phyloP scores from a whole-genome alignment of 306 rosid genomes.

The Benincasa hispida region DNA sequence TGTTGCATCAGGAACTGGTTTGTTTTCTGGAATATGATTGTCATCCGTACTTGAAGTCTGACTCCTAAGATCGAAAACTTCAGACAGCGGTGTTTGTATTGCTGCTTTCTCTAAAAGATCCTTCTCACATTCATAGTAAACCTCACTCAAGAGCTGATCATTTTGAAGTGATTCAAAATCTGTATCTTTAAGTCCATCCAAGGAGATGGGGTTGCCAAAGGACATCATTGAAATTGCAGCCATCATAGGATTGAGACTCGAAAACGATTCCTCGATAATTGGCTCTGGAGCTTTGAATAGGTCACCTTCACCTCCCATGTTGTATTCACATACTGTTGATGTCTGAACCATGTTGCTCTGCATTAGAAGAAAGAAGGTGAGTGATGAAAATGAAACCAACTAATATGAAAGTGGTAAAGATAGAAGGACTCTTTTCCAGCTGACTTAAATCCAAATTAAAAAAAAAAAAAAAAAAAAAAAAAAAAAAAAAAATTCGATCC shows the following conservation, averaged over 20 bases:
- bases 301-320: constrained; percentile 87
- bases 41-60: constrained; percentile 33
- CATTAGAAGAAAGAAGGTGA: constrained; percentile 7
- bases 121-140: constrained; percentile 60
- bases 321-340: constrained; percentile 64
- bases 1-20: constrained; percentile 26
- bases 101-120: constrained; percentile 70
- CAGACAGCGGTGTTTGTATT: constrained; percentile 35
- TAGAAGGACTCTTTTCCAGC: neutral
- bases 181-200: constrained; percentile 49
- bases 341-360: constrained; percentile 48
- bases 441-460: neutral
- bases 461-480: too few relatives aligned
- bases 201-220: constrained; percentile 51
- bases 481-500: too few relatives aligned
- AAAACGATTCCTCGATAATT: constrained; percentile 47
- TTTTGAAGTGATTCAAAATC: constrained; percentile 66
- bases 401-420: neutral
- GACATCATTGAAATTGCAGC: constrained; percentile 74
- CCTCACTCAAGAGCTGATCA: constrained; percentile 78
- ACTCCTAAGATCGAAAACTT: constrained; percentile 51
- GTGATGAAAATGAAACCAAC: neutral
- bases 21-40: constrained; percentile 38
- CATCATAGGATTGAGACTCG: constrained; percentile 50
- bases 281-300: constrained; percentile 93